Evolutionary conservation across 345 rosid species (phyloP), one percentile per base, ranked within the genome.

Genomic region (Microcos paniculata): DNA sequence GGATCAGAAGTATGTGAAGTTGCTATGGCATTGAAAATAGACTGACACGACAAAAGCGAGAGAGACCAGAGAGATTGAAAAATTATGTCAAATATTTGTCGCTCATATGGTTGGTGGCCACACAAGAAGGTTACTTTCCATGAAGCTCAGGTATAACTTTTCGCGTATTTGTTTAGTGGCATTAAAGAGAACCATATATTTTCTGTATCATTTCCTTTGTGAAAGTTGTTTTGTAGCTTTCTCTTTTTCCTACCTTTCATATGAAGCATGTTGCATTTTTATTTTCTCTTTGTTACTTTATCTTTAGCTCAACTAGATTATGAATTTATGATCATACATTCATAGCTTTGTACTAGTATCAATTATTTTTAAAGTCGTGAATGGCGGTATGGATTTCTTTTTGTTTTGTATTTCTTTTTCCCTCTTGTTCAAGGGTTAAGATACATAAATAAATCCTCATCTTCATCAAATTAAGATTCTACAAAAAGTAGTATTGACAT

Each of bases 141-240:
- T 61, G 76, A 78, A 30, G 40, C 15, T 30, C 35, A 26, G 0
- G 9, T 1, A 16, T 15, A 30, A 0, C 28, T 8, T 53, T 56
- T 35, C 28, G 70, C 19, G 19, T 5, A 38, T 45, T 53, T n/a
- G 6, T 13, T 15, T 59, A 26, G 70, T 52, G 78, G 73, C 77
- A 68, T 19, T 73, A 46, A 33, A 56, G 45, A 35, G 40, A n/a
- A 61, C 24, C 69, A 69, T 16, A 10, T 1, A 14, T 76, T 69
- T 77, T 61, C 23, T 77, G 66, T 16, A 40, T 35, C 46, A 11
- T 72, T 64, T 58, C 51, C 40, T 73, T 77, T 43, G 62, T 55
- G 49, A 77, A 77, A 73, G 84, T 73, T 33, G 72, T 18, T 73
- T 77, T 77, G 72, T 23, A 64, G 33, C 45, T 76, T 76, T 68